Percentiles rank a stretch among this genome's conserved stretches.
These are phyloP conservation scores for Talaromyces amestolkiae DNA, from an alignment of 2,329 filamentous ascomycete species.

Conservation along the genomic window DNA sequence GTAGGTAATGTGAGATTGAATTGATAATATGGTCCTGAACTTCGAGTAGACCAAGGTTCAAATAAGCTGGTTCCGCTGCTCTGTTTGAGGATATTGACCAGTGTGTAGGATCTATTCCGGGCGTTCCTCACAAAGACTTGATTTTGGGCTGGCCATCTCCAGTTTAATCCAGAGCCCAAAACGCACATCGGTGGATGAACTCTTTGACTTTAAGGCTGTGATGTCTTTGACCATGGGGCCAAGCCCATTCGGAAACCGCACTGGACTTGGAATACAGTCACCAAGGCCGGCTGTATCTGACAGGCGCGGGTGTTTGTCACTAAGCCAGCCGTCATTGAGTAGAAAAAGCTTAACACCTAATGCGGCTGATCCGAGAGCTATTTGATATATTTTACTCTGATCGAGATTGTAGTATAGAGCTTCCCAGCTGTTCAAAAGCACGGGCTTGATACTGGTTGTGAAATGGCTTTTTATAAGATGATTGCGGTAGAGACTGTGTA, in stretches of 20 bases:
- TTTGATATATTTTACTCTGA: neutral
- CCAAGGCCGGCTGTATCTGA: neutral
- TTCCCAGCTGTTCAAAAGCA: neutral
- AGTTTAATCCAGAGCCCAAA: neutral
- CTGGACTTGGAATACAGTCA: neutral
- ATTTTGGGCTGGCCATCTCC: neutral
- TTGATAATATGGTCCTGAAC: neutral
- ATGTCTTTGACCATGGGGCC: neutral
- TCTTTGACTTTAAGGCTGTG: neutral
- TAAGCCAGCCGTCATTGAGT: neutral
- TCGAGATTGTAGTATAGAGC: neutral
- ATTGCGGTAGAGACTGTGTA: neutral
- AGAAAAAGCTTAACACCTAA: neutral
- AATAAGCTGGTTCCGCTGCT: neutral
- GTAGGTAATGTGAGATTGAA: neutral
- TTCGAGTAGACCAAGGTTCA: neutral
- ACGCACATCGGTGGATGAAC: neutral
- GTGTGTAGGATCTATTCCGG: neutral
- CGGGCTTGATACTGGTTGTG: neutral
- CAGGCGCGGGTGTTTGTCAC: neutral
- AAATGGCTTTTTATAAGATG: neutral
- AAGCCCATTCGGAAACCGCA: neutral
- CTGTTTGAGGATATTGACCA: neutral
- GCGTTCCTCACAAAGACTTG: neutral
- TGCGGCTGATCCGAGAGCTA: neutral